Conservation (phyloP, 2,329 filamentous ascomycete species). For the Fusarium continuum region DNA sequence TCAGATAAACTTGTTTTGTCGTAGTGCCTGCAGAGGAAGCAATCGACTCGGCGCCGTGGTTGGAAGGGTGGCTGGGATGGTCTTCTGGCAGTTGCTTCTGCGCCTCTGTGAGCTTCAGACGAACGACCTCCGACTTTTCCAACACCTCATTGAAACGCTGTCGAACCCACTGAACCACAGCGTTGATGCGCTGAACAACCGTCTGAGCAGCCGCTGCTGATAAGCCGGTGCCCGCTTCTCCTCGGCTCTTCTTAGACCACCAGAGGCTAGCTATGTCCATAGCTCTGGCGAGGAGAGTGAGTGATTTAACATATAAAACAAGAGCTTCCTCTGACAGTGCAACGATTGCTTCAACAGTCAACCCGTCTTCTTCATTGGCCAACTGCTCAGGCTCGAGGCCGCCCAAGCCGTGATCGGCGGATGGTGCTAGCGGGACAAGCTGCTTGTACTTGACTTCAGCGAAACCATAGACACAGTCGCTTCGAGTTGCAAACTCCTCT, state of each 20-base stretch:
- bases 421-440: conserved; percentile 87
- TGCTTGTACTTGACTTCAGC: conserved; percentile 99
- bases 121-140: conserved; percentile 95
- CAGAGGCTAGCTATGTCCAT: conserved; percentile 95
- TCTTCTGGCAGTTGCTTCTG: conserved; percentile 85
- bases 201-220: conserved; percentile 57
- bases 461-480: conserved; percentile 96
- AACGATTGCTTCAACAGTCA: conserved; percentile 87
- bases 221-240: conserved; percentile 59
- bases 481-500: conserved; percentile 90
- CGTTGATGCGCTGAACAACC: conserved; percentile 79
- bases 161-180: conserved; percentile 94
- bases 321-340: conserved; percentile 92
- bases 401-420: conserved; percentile 74
- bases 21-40: conserved; percentile 69
- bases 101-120: conserved; percentile 84
- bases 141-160: conserved; percentile 95
- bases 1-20: conserved; percentile 82
- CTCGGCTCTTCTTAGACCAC: conserved; percentile 84
- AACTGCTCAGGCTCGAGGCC: conserved; percentile 65
- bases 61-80: conserved; percentile 86
- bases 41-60: conserved; percentile 70
- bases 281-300: conserved; percentile 88
- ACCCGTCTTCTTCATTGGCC: conserved; percentile 71
- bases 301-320: conserved; percentile 93